Conservation (phyloP, 176 grass and related monocot species). For the Coix lacrymajobi region DNA sequence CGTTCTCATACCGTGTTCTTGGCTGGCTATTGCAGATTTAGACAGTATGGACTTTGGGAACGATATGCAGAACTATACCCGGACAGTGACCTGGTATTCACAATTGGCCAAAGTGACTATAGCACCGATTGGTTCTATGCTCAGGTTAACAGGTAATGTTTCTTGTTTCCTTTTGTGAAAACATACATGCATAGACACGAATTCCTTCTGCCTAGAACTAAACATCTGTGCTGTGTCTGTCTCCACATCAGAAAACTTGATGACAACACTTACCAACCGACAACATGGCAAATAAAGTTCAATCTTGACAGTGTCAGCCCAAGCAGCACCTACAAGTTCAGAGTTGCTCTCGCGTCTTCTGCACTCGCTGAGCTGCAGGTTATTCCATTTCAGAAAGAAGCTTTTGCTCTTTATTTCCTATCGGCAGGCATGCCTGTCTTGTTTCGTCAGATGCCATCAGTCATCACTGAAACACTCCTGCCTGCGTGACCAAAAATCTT, state of each 20-base stretch:
- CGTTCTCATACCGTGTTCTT: neutral
- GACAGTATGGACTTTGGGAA: conserved; percentile 96
- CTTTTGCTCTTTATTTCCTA: neutral
- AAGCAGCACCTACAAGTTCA: conserved; percentile 58
- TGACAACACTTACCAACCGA: conserved; percentile 52
- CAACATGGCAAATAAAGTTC: conserved; percentile 95
- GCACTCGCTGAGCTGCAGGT: conserved; percentile 69
- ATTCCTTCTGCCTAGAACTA: neutral
- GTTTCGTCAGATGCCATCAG: neutral
- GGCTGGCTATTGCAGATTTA: conserved; percentile 42
- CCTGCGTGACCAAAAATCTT: neutral
- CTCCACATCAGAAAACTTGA: conserved; percentile 47
- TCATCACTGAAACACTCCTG: neutral
- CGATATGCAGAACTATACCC: conserved; percentile 75
- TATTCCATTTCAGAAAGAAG: conserved; percentile 24
- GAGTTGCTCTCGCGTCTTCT: conserved; percentile 80
- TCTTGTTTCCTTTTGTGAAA: neutral
- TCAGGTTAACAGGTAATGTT: conserved; percentile 74
- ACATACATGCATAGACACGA: neutral
- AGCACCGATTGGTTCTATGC: conserved; percentile 84
- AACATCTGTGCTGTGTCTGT: neutral
- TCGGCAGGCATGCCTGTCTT: neutral
- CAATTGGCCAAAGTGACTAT: conserved; percentile 64
- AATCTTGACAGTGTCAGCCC: conserved; percentile 44
- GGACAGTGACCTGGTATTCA: conserved; percentile 59